These are phyloP conservation scores for Cutaneotrichosporon sp. DNA, from an alignment of 1,284 basidiomycete genomes.

Conservation along the genomic window DNA sequence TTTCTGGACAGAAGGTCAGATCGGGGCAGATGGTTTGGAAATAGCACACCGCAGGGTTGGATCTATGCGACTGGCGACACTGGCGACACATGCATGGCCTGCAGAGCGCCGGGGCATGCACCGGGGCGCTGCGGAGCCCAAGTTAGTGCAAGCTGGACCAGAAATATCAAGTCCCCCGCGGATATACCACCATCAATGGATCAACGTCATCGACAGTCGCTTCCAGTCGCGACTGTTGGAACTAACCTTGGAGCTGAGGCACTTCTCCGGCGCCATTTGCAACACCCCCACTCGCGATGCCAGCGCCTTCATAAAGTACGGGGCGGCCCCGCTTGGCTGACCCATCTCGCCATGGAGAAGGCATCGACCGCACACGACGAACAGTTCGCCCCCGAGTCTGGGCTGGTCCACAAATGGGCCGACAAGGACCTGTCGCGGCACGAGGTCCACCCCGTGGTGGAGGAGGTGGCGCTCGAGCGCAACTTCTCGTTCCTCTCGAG, in stretches of 20 bases:
- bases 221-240: too few relatives aligned
- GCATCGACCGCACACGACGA: neutral
- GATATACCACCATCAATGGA: too few relatives aligned
- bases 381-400: neutral
- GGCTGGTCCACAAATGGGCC: too few relatives aligned
- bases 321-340: neutral
- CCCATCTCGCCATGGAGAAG: neutral
- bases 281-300: too few relatives aligned
- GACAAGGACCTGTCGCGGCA: neutral
- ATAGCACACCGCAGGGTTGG: neutral
- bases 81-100: too few relatives aligned
- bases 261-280: too few relatives aligned
- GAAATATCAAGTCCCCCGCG: too few relatives aligned
- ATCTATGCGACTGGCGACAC: neutral
- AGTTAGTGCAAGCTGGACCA: too few relatives aligned
- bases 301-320: neutral
- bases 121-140: too few relatives aligned
- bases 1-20: neutral
- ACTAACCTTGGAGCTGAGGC: too few relatives aligned
- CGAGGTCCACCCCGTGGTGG: neutral
- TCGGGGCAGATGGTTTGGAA: neutral
- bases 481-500: constrained; percentile 21
- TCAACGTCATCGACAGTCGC: too few relatives aligned
- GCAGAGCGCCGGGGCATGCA: too few relatives aligned
- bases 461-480: constrained; percentile 29